A percentile compares a stretch with the other conserved stretches of the same genome.
Conservation (phyloP, 495 filamentous ascomycete genomes). For the Neurospora sp. region DNA sequence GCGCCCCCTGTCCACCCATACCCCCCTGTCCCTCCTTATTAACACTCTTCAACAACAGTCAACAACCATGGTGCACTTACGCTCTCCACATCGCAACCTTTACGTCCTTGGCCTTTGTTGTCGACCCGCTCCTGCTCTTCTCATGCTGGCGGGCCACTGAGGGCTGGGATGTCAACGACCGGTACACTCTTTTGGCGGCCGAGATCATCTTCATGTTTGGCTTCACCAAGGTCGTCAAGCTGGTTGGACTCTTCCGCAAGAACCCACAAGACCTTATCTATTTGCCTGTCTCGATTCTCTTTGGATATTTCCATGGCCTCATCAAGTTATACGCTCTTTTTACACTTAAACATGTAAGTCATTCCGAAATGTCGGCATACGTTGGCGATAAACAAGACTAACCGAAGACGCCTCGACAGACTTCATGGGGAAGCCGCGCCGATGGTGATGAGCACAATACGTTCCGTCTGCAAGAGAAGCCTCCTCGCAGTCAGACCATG, state of each 20-base stretch:
- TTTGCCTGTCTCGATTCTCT: conserved; percentile 63
- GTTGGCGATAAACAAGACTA: conserved; percentile 2
- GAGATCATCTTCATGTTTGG: conserved; percentile 41
- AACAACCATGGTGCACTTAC: conserved; percentile 67
- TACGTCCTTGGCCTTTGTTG: conserved; percentile 55
- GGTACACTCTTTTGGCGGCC: conserved; percentile 35
- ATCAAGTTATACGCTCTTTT: conserved; percentile 68
- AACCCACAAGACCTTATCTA: conserved; percentile 59
- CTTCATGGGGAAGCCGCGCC: conserved; percentile 59
- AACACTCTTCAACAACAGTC: conserved; percentile 28
- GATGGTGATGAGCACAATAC: conserved; percentile 55
- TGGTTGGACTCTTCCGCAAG: conserved; percentile 61
- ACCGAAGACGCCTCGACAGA: conserved; percentile 30
- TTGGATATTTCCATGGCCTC: conserved; percentile 67
- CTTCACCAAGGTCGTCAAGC: conserved; percentile 67
- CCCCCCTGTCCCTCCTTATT: not conserved
- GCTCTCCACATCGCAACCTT: conserved; percentile 66
- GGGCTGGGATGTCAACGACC: conserved; percentile 29
- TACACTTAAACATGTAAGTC: conserved; percentile 59
- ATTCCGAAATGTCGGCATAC: not conserved
- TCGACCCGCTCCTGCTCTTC: conserved; percentile 52
- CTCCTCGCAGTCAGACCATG: conserved; percentile 36
- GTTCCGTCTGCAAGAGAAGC: conserved; percentile 42
- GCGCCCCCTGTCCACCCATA: not conserved
- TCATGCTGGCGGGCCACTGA: conserved; percentile 41